Percentiles rank a stretch among this genome's conserved stretches.
phyloP scores from a whole-genome alignment of 495 filamentous ascomycete genomes.

The Cercophora sp. region DNA sequence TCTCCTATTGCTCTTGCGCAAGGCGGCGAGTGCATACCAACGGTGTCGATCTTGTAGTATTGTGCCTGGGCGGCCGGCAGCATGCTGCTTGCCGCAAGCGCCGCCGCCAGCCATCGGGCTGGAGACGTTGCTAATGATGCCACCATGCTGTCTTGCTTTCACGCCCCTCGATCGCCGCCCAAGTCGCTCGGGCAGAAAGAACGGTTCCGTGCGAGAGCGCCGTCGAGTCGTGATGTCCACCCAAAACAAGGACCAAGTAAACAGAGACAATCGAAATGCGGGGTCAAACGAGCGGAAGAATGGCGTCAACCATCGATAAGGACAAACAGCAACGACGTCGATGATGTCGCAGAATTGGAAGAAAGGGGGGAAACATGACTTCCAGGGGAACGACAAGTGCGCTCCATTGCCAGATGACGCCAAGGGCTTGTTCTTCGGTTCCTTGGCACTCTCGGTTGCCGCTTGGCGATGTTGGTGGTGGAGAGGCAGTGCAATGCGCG shows the following conservation, averaged over 20 bases:
- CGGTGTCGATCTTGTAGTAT: slow-evolving; percentile 24
- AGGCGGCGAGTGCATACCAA: slow-evolving; percentile 15
- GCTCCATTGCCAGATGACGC: slow-evolving; percentile 1
- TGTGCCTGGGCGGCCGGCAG: slow-evolving; percentile 18
- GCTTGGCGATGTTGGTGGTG: slow-evolving; percentile 20
- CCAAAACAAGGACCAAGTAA: too few relatives aligned
- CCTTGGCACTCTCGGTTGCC: slow-evolving; percentile 20
- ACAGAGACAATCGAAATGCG: too few relatives aligned
- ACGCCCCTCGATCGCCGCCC: neutral
- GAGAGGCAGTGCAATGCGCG: slow-evolving; percentile 18
- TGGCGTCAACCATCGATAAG: slow-evolving; percentile 10
- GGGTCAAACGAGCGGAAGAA: slow-evolving; percentile 13
- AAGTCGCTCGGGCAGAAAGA: neutral
- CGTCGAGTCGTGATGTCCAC: too few relatives aligned
- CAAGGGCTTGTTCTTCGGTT: neutral
- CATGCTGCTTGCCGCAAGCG: slow-evolving; percentile 16
- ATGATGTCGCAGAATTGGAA: neutral
- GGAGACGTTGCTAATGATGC: slow-evolving; percentile 4
- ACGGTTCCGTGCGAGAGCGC: too few relatives aligned
- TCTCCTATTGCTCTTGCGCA: neutral
- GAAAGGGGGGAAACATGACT: slow-evolving; percentile 7
- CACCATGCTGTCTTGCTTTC: neutral
- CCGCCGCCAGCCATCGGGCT: slow-evolving; percentile 18
- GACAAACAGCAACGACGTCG: slow-evolving; percentile 1
- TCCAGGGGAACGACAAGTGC: neutral